Evolutionary conservation across 805 yeast species (phyloP).

Genomic region (Kazachstania bromeliacearum): DNA sequence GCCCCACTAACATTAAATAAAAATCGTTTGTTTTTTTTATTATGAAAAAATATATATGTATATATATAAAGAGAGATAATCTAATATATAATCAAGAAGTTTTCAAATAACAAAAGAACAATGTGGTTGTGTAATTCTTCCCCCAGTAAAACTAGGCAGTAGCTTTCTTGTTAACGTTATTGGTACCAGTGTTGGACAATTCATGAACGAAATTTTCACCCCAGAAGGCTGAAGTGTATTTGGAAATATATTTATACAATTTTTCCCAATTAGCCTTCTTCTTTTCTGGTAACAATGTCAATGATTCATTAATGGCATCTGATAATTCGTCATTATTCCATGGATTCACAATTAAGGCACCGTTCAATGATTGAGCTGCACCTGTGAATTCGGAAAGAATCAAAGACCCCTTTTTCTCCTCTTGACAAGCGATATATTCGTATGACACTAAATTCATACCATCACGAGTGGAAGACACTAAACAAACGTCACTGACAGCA

Average conservation of each 20-base stretch:
- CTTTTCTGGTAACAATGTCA: slow-evolving; percentile 79
- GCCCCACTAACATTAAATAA: too few species aligned
- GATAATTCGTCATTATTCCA: slow-evolving; percentile 97
- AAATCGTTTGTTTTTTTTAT: too few species aligned
- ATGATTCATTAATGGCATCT: slow-evolving; percentile 73
- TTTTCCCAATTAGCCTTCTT: slow-evolving; percentile 68
- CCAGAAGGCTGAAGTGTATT: slow-evolving; percentile 95
- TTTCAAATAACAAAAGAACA: too few species aligned
- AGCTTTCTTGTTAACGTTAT: slow-evolving; percentile 2
- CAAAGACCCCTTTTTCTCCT: slow-evolving; percentile 73
- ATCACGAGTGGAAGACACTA: slow-evolving; percentile 90
- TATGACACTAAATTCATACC: slow-evolving; percentile 97
- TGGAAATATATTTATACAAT: slow-evolving; percentile 77
- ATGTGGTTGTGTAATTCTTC: too few species aligned
- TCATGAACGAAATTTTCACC: slow-evolving; percentile 93
- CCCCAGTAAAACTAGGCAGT: too few species aligned
- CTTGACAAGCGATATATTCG: slow-evolving; percentile 95
- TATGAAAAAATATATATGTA: too few species aligned
- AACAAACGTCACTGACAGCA: slow-evolving; percentile 77
- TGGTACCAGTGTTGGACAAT: slow-evolving; percentile 37
- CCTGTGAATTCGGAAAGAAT: slow-evolving; percentile 95
- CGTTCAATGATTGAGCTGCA: slow-evolving; percentile 96
- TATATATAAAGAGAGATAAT: too few species aligned
- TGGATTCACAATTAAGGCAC: slow-evolving; percentile 89
- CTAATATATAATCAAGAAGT: too few species aligned